Conservation (phyloP, 1,139 yeast genomes). For the Spathaspora sp. region DNA sequence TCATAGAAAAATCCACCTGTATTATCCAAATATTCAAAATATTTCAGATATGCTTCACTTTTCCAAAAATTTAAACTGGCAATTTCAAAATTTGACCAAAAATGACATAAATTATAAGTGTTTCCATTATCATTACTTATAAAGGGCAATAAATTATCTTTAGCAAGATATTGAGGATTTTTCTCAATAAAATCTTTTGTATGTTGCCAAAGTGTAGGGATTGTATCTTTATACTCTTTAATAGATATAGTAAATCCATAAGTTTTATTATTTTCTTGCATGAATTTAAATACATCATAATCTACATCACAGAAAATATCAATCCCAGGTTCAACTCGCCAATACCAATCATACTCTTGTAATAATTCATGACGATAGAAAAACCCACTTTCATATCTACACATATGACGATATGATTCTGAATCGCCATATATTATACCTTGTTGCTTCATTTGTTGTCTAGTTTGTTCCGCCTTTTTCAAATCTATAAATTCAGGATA, state of each 20-base stretch:
- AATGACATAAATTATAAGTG: slow-evolving; percentile 77
- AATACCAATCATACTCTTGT: slow-evolving; percentile 58
- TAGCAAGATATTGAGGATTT: slow-evolving; percentile 43
- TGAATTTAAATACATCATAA: slow-evolving; percentile 60
- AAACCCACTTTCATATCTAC: slow-evolving; percentile 68
- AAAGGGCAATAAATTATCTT: slow-evolving; percentile 47
- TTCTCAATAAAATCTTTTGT: slow-evolving; percentile 47
- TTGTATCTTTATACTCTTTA: slow-evolving; percentile 55
- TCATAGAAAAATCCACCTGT: slow-evolving; percentile 89
- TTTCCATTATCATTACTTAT: slow-evolving; percentile 59
- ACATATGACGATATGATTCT: slow-evolving; percentile 72
- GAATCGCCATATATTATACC: slow-evolving; percentile 58
- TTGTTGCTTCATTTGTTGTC: slow-evolving; percentile 46
- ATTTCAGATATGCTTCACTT: slow-evolving; percentile 58
- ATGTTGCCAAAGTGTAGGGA: slow-evolving; percentile 57
- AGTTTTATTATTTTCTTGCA: slow-evolving; percentile 54
- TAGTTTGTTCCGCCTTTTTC: slow-evolving; percentile 47
- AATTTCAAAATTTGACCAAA: slow-evolving; percentile 90
- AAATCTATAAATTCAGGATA: slow-evolving; percentile 67
- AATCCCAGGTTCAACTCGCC: slow-evolving; percentile 73
- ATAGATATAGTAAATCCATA: slow-evolving; percentile 67
- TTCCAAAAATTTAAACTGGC: slow-evolving; percentile 78
- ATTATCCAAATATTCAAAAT: slow-evolving; percentile 67
- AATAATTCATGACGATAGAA: slow-evolving; percentile 55
- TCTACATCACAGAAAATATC: slow-evolving; percentile 59